Percentiles rank a stretch among this genome's conserved stretches.
Conservation (phyloP, 169 alveolate species). For the Amoebophrya sp. region DNA sequence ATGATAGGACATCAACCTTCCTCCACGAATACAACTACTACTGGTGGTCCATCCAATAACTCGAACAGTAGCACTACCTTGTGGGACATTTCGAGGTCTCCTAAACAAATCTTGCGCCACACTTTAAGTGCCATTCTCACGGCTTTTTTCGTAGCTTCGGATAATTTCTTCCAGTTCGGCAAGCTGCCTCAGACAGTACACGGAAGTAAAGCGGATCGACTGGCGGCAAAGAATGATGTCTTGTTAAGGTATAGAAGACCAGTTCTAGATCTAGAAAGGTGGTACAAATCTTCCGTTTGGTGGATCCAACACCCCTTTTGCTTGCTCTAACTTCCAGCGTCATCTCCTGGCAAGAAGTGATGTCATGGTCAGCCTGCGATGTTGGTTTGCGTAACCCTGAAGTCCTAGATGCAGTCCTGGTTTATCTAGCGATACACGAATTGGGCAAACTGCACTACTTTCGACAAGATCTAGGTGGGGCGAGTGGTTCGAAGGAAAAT, state of each 20-base stretch:
- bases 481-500: neutral
- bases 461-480: constrained; percentile 31
- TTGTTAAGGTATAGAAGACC: too few species aligned
- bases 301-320: neutral
- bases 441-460: constrained; percentile 24
- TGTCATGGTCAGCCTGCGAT: neutral
- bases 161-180: neutral
- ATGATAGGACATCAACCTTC: too few species aligned
- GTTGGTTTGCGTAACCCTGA: neutral
- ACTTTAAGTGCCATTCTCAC: neutral
- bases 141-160: neutral
- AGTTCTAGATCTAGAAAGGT: too few species aligned
- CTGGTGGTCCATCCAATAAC: too few species aligned
- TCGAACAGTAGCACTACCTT: too few species aligned
- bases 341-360: neutral
- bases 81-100: neutral
- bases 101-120: neutral
- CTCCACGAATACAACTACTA: too few species aligned
- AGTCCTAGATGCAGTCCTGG: constrained; percentile 24
- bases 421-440: constrained; percentile 32
- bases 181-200: neutral
- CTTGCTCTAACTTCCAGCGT: neutral
- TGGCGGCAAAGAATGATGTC: too few species aligned
- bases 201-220: neutral
- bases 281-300: neutral